Evolutionary conservation across 768 basidiomycete genomes (phyloP), one percentile per base, ranked within the genome.

Genomic region (Pisolithus marmoratus): DNA sequence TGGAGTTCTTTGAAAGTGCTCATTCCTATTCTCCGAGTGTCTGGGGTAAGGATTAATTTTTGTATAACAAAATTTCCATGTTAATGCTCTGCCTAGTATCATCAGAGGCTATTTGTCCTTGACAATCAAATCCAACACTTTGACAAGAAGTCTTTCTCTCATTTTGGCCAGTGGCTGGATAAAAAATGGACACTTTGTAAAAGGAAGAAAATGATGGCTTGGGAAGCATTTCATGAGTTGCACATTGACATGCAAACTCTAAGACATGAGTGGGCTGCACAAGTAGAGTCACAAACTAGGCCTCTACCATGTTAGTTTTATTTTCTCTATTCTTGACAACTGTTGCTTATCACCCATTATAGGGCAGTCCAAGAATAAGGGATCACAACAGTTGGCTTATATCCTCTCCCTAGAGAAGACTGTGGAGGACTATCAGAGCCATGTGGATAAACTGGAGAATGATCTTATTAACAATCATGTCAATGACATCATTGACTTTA

Each of bases 1-100:
- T 73, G 66, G 43, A 44, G 66, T 5, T 53, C 58, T 0, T 41
- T 67, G 1, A 48, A 59, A 8, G 49, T 52, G 20, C 54, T 67
- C 1, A 63, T 68, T 22, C 50, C 60, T 4, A 37, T 50, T 3
- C 51, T 62, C 7, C 31, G 50, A 1, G 38, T 54, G 2, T 60
- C 58, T 43, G 58, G 60, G 37, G 64, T 67, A 46, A 48, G 62
- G 42, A 4, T 23, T 41, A 22, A 41, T n/a, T 9, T 41, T 22
- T 20, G 8, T 41, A 29, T 29, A 9, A 11, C 29, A 29, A 9
- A 29, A 29, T 41, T 20, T 41, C 3, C n/a, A 20, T 1, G n/a
- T 14, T 51, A 23, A 49, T 6, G 49, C 22, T 20, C 37, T 20
- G 24, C 27, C 8, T 47, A 57, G 56, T 48, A 43, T 40, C 24